A percentile compares a stretch with the other conserved stretches of the same genome.
Evolutionary conservation across 805 yeast genomes (phyloP).

Genomic region (Clavispora fructus): DNA sequence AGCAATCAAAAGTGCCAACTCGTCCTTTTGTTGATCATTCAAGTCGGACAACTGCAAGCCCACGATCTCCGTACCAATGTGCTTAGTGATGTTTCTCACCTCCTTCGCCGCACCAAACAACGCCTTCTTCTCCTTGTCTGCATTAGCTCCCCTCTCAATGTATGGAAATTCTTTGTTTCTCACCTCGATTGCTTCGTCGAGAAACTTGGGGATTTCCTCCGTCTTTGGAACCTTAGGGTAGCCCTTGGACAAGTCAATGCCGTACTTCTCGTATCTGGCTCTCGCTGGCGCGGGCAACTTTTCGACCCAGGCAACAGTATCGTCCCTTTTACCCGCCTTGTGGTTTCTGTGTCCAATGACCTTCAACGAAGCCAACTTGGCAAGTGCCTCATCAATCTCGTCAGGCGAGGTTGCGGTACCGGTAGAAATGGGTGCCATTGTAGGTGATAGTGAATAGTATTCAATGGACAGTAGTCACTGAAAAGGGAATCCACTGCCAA

Average conservation of each 20-base stretch:
- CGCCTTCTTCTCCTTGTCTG: constrained; percentile 28
- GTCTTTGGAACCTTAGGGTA: constrained; percentile 22
- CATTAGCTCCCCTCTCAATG: constrained; percentile 22
- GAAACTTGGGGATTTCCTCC: constrained; percentile 19
- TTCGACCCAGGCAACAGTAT: constrained; percentile 12
- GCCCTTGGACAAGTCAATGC: constrained; percentile 22
- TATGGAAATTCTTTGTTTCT: constrained; percentile 21
- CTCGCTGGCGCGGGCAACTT: constrained; percentile 19
- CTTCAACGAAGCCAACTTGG: constrained; percentile 8
- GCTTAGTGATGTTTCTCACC: constrained; percentile 25
- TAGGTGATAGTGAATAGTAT: not conserved
- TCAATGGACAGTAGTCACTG: too few relatives aligned
- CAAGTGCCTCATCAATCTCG: constrained; percentile 3
- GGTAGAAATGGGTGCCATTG: not conserved
- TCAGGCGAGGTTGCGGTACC: not conserved
- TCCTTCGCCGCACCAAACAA: constrained; percentile 28
- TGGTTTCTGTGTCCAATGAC: constrained; percentile 8
- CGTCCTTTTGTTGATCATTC: constrained; percentile 24
- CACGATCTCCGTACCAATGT: constrained; percentile 27
- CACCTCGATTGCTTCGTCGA: constrained; percentile 21
- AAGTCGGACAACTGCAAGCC: constrained; percentile 26
- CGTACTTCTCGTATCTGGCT: constrained; percentile 18
- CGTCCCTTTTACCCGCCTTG: constrained; percentile 9
- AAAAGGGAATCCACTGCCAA: not conserved
- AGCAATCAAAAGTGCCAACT: constrained; percentile 26